Base-by-base conservation (phyloP, 306 rosid species). In the Pueraria montana region DNA sequence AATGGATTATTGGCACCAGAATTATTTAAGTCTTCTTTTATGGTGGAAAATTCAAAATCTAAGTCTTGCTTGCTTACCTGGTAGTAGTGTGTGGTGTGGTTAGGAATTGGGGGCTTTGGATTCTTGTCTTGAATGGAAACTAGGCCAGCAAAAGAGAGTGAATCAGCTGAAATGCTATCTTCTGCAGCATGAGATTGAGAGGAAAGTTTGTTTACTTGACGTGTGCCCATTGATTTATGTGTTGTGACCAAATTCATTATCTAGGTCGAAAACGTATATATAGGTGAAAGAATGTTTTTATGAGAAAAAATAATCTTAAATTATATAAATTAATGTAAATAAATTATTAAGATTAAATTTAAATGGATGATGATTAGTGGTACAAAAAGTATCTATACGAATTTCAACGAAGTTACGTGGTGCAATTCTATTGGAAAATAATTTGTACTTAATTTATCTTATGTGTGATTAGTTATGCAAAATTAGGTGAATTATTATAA, bases 141-240 rank as follows among this genome's bases (percentile, higher is more conserved):
- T 43, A 91, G 91, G 53, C 84, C 91, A 20, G 95, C 82, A 63
- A 94, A 94, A 8, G 97, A 91, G 69, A 94, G 90, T 13, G 97
- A 94, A 9, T 88, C 92, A 0, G 40, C n/a, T 26, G 91, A 91
- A 79, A 66, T 61, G 76, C 80, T 53, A 14, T 87, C 91, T 21
- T 83, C 80, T 32, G 86, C 87, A 65, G 77, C 81, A 82, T 88
- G 87, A 40, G 71, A 23, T 75, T 89, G 87, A 40, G 71, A 17
- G 20, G 77, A 8, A 26, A 59, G 75, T 59, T 87, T 87, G 58
- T 80, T 88, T 83, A 77, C 78, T 65, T 23, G 72, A 79, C 40
- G 74, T 26, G 87, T 74, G 11, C 80, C 90, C 92, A 91, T 93
- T 81, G 89, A 63, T 86, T 78, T 32, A 30, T 30, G 45, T 63